phyloP scores from a whole-genome alignment of 169 alveolate genomes.

The Cryptosporidium parvum region DNA sequence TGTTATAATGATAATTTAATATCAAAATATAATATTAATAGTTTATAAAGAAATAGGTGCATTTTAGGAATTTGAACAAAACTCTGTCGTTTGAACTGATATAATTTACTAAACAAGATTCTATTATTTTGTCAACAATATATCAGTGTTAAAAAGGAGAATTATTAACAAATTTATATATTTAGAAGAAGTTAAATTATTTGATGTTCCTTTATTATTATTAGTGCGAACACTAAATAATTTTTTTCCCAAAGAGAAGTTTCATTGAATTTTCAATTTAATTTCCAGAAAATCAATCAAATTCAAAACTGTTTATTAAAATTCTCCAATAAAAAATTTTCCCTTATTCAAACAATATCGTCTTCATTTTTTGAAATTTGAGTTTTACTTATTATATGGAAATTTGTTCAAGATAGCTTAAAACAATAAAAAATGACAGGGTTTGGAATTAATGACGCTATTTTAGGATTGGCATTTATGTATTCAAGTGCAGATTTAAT shows the following conservation, averaged over 20 bases:
- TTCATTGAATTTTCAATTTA: background rate
- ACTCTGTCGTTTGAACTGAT: background rate
- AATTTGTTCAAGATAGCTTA: background rate
- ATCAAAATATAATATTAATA: slow-evolving; percentile 15
- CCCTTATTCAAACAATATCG: background rate
- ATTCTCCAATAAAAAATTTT: background rate
- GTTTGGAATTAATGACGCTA: slow-evolving; percentile 80
- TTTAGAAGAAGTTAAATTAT: background rate
- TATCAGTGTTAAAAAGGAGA: background rate
- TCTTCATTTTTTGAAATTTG: background rate
- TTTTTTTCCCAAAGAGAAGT: background rate
- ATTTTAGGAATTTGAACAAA: background rate
- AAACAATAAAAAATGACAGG: slow-evolving; percentile 18
- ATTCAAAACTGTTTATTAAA: background rate
- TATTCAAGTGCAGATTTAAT: slow-evolving; percentile 83
- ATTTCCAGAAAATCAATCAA: background rate
- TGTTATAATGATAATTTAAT: slow-evolving; percentile 8
- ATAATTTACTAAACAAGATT: background rate
- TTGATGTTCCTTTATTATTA: background rate
- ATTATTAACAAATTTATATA: background rate
- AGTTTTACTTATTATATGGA: background rate
- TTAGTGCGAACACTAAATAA: background rate
- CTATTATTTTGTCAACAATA: background rate
- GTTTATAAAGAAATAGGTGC: background rate
- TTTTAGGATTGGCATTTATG: slow-evolving; percentile 80